Percentiles rank a stretch among this genome's conserved stretches.
Conservation (phyloP, 306 rosid species). For the Quercus glauca region DNA sequence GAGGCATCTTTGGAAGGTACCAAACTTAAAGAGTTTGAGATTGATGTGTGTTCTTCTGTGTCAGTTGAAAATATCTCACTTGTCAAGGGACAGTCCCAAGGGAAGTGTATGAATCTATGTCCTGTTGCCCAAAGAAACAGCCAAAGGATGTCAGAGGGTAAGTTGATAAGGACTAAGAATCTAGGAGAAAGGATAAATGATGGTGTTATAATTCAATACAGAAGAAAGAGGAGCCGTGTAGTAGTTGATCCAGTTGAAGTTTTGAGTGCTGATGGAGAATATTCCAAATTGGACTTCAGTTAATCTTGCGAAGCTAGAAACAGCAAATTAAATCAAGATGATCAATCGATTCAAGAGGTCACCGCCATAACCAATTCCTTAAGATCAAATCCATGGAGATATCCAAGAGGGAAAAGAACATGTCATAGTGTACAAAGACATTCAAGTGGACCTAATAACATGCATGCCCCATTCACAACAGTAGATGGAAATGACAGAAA, state of each 20-base stretch:
- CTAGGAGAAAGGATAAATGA: conserved; percentile 21
- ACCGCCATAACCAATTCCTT: conserved; percentile 23
- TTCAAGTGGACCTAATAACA: conserved; percentile 19
- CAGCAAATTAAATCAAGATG: conserved; percentile 28
- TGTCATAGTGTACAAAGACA: conserved; percentile 19
- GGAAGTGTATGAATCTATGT: conserved; percentile 8
- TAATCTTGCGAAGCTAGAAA: conserved; percentile 20
- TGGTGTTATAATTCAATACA: conserved; percentile 25
- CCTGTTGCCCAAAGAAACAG: conserved; percentile 20
- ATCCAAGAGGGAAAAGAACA: conserved; percentile 68
- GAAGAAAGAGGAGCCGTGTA: conserved; percentile 40
- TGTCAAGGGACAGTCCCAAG: conserved; percentile 30
- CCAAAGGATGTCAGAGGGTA: conserved; percentile 8
- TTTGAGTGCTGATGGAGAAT: conserved; percentile 15
- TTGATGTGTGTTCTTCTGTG: conserved; percentile 7
- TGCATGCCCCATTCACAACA: conserved; percentile 14
- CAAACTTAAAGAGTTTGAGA: conserved; percentile 9
- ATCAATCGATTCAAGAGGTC: conserved; percentile 27
- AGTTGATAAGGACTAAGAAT: conserved; percentile 22
- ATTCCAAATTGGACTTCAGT: conserved; percentile 8
- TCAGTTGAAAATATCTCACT: conserved; percentile 6
- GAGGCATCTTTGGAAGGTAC: background rate
- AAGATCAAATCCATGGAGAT: conserved; percentile 35
- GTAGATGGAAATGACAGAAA: conserved; percentile 39
- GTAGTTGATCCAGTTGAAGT: conserved; percentile 28